Evolutionary conservation across 805 yeast genomes (phyloP), one percentile per base, ranked within the genome.

Genomic region (Candida ovalis): DNA sequence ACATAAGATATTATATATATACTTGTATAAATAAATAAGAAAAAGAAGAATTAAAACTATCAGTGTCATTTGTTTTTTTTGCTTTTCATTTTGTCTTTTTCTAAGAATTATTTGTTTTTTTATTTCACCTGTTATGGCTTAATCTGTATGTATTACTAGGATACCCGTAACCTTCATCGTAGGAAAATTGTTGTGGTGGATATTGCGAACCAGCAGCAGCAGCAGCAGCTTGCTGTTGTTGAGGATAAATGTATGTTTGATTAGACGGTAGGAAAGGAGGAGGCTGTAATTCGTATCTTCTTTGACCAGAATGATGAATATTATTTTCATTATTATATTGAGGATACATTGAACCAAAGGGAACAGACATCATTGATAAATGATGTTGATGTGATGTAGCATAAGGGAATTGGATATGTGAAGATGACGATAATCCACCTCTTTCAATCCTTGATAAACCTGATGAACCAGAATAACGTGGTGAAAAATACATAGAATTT

Each of bases 301-400:
- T 5, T 17, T 7, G 9, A 7, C 28, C 28, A 25, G 9, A 10
- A 10, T 6, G 15, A 32, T 15, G 30, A n/a, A n/a, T n/a, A n/a
- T n/a, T n/a, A n/a, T n/a, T n/a, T n/a, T n/a, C 28, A 25, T 25
- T 10, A 25, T 10, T 10, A 25, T 25, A 25, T 25, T 25, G 28
- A 25, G 9, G 28, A 25, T 25, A 25, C 6, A 15, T 15, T 30
- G 17, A 30, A 5, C 13, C 17, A 15, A 10, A 15, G 17, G 13
- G 35, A 12, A 9, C 28, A 25, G 10, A 25, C 7, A 25, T 10
- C 10, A 10, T 25, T 10, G 28, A 7, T 10, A n/a, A 38, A 21
- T 50, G 53, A 7, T 43, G 47, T 7, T 44, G 42, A 40, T 41
- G 50, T 17, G 44, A 45, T 1, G 39, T 37, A 12, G 27, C 13